Percentiles rank a stretch among this genome's conserved stretches.
These are phyloP conservation scores for Prillingera fragicola DNA, from an alignment of 1,284 basidiomycete species.

Conservation along the genomic window DNA sequence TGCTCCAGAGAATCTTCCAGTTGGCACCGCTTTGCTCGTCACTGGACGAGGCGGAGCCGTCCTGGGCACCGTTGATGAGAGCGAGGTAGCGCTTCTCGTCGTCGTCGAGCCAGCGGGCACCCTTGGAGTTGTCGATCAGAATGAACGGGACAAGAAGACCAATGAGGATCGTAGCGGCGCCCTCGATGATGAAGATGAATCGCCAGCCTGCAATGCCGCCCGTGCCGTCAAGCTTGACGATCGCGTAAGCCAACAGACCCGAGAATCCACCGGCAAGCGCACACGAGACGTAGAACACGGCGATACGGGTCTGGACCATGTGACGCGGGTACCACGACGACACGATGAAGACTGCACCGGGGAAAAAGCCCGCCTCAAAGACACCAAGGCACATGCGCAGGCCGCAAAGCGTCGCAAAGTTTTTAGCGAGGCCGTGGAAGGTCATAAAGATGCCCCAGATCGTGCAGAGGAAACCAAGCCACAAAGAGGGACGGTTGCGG, in stretches of 20 bases:
- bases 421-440: too few species aligned
- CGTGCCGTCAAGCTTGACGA: constrained; percentile 24
- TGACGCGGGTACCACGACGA: constrained; percentile 4
- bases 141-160: constrained; percentile 10
- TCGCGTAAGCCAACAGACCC: constrained; percentile 28
- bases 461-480: background rate
- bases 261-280: constrained; percentile 19
- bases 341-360: constrained; percentile 9
- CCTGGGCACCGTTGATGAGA: background rate
- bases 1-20: background rate
- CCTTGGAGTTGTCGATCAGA: constrained; percentile 5
- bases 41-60: background rate
- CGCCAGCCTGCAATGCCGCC: constrained; percentile 27
- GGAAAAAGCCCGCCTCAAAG: constrained; percentile 13
- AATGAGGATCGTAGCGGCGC: too few species aligned
- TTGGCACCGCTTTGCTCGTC: background rate
- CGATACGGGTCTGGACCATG: constrained; percentile 1
- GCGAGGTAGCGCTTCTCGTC: background rate
- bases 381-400: too few species aligned
- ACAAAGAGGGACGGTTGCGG: background rate
- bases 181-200: constrained; percentile 23
- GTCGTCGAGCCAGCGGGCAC: constrained; percentile 3
- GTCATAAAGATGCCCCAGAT: too few species aligned
- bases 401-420: too few species aligned
- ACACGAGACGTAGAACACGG: background rate